Evolutionary conservation across 2,329 filamentous ascomycete species (phyloP).

Genomic region (Ramularia endophylla): DNA sequence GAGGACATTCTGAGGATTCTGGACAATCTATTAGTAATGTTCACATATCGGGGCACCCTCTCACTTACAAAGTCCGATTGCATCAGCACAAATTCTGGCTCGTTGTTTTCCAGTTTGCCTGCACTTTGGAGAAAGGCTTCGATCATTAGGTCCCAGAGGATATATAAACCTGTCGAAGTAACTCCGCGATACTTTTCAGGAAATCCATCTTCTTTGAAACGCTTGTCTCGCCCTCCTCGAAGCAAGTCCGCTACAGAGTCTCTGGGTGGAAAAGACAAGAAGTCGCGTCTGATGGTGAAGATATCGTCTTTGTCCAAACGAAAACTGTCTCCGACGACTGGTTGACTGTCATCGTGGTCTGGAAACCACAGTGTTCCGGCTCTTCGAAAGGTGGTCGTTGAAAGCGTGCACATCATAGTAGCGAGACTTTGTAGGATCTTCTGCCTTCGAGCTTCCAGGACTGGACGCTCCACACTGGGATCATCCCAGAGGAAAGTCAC

Average conservation of each 20-base stretch:
- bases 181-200: slow-evolving; percentile 1
- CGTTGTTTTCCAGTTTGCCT: slow-evolving; percentile 1
- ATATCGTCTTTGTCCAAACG: slow-evolving; percentile 11
- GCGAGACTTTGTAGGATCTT: slow-evolving; percentile 14
- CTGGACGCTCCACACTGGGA: slow-evolving; percentile 1
- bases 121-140: slow-evolving; percentile 13
- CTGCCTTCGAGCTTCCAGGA: slow-evolving; percentile 9
- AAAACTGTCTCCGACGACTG: slow-evolving; percentile 6
- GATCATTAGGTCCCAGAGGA: slow-evolving; percentile 13
- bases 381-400: slow-evolving; percentile 5
- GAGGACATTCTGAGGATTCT: slow-evolving; percentile 16
- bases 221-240: slow-evolving; percentile 7
- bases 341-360: not conserved
- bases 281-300: slow-evolving; percentile 11
- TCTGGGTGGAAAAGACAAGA: slow-evolving; percentile 3
- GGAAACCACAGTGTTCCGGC: slow-evolving; percentile 12
- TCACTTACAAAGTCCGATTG: slow-evolving; percentile 13
- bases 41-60: no score
- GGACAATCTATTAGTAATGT: no score
- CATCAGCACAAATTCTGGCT: slow-evolving; percentile 16
- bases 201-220: slow-evolving; percentile 6
- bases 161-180: slow-evolving; percentile 6
- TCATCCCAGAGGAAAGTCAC: slow-evolving; percentile 8
- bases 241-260: slow-evolving; percentile 11
- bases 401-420: slow-evolving; percentile 7